Base-by-base conservation (phyloP, 352 stramenopile genomes). In the Blastocystis sp. region DNA sequence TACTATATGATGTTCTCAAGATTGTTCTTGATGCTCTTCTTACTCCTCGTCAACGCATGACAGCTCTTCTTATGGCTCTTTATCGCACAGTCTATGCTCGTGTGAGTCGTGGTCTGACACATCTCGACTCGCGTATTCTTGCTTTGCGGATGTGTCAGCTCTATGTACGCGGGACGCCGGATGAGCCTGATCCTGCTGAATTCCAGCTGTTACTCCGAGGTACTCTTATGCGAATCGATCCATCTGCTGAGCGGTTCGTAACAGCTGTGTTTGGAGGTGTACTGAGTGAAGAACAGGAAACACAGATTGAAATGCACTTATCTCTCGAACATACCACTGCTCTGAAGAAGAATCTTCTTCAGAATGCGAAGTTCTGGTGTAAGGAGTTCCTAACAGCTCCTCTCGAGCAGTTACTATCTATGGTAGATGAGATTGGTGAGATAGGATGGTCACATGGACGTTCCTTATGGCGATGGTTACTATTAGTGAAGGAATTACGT, bases 111-210 rank as follows among this genome's bases (percentile, higher is more conserved):
- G 95, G 96, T 30, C 91, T 99, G 59, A 94, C 95, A 13, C 93
- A 97, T 87, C 95, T 95, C 42, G 97, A 99, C 91, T 98, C 99
- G 91, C 95, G 99, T n/a, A 97, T 98, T 89, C 98, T 99, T 92
- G 95, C 95, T 13, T 87, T 99, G 54, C 93, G 97, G 19, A 92
- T 99, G 69, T 95, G 96, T 37, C 95, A 91, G 37, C 87, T 95
- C 30, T 93, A 90, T 37, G 91, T 90, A 11, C 90, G 89, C 5
- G 90, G 94, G 78, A 84, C 89, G 54, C 89, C 80, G 19, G 54
- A 92, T 37, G 89, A 92, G 9, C 70, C 93, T 22, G 91, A 91
- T 15, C 92, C 91, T 27, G 90, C 91, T 19, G 92, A 95, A 90
- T 90, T 95, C 27, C 94, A 97, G 80, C 93, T 94, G n/a, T 90